A percentile compares a stretch with the other conserved stretches of the same genome.
These are phyloP conservation scores for Termitomyces sp. DNA, from an alignment of 768 basidiomycete genomes.

Conservation along the genomic window DNA sequence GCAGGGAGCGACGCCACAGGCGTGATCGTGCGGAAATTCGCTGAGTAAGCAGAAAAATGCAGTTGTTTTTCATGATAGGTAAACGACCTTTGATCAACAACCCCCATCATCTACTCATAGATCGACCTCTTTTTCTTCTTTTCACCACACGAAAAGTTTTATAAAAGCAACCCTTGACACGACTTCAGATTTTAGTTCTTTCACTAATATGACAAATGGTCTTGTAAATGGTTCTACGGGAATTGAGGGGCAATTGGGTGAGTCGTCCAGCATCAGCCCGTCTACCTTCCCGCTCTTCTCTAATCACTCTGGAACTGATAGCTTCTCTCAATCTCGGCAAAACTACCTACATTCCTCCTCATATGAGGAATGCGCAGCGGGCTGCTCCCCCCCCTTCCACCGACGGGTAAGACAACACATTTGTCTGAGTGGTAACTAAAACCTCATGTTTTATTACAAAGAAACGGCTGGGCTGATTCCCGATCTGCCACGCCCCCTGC, in stretches of 20 bases:
- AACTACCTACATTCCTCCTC: slow-evolving; percentile 86
- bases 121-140: slow-evolving; percentile 16
- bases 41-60: slow-evolving; percentile 15
- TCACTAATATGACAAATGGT: slow-evolving; percentile 84
- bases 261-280: slow-evolving; percentile 16
- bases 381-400: slow-evolving; percentile 63
- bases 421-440: slow-evolving; percentile 3
- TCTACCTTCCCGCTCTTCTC: slow-evolving; percentile 3
- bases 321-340: slow-evolving; percentile 75
- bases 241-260: slow-evolving; percentile 74
- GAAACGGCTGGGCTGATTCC: slow-evolving; percentile 74
- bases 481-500: slow-evolving; percentile 59
- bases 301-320: slow-evolving; percentile 21
- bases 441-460: slow-evolving; percentile 10
- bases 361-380: slow-evolving; percentile 82
- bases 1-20: slow-evolving; percentile 5
- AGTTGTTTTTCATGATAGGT: slow-evolving; percentile 12
- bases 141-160: slow-evolving; percentile 17
- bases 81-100: slow-evolving; percentile 18
- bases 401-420: slow-evolving; percentile 43
- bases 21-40: slow-evolving; percentile 18
- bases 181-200: slow-evolving; percentile 20
- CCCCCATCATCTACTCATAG: slow-evolving; percentile 22
- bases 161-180: slow-evolving; percentile 19
- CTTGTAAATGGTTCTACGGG: slow-evolving; percentile 72